Base-by-base conservation (phyloP, 2,329 filamentous ascomycete genomes). In the Aspergillus pseudoviridinutans region DNA sequence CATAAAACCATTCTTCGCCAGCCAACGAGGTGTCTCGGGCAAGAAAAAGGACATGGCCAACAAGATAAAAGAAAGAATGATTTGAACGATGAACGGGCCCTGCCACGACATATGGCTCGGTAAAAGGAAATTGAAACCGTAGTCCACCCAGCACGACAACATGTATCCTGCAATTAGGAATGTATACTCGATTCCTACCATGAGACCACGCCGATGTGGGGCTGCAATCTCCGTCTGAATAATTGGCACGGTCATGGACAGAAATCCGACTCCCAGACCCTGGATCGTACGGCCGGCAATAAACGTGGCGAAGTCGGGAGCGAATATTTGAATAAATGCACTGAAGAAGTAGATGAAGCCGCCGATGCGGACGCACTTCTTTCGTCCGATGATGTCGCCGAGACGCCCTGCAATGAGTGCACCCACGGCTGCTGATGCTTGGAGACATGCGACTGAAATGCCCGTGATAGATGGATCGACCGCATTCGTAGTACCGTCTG, bases 181-280 rank as follows among this genome's bases (percentile, higher is more conserved):
- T 9, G 69, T 73, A 50, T 75, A 75, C 56, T 75, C 71, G n/a
- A 75, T 71, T 20, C 71, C 73, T 2, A 75, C 73, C 73, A 76
- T 75, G 25, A 76, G 54, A 1, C 73, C 73, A 56, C 73, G 61
- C 4, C 68, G 63, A 54, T 75, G 72, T 3, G 73, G 67, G 6
- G 71, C 66, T 3, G 73, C 73, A 46, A 75, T 75, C 56, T 75
- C 73, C 0, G 73, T 74, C 50, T 74, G 71, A 28, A 73, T 70
- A 49, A 74, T 66, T n/a, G 71, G 71, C 12, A 73, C 71, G 2
- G 71, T 73, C 69, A 71, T 72, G 25, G 69, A 72, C 6, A 74
- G 63, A 49, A 73, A 70, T 8, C 70, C 71, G 0, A 74, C 71
- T n/a, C 68, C 71, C 22, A 74, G 20, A 29, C 71, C 70, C 54